phyloP scores from a whole-genome alignment of 495 filamentous ascomycete species.

The Recurvomyces mirabilis region DNA sequence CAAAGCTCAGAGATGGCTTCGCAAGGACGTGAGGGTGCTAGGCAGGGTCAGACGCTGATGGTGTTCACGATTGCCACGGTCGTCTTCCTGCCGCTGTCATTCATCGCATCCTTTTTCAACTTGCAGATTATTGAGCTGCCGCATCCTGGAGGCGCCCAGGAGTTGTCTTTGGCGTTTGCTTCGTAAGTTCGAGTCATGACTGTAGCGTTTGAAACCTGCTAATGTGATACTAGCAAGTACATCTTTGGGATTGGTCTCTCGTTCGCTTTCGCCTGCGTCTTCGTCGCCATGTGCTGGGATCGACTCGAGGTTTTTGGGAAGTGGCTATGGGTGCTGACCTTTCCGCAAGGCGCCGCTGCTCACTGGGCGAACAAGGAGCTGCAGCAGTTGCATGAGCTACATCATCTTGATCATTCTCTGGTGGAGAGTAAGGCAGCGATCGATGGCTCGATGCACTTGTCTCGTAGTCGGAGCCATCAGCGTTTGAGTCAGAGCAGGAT shows the following conservation, averaged over 20 bases:
- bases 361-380: not conserved
- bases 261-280: not conserved
- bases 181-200: too few species aligned
- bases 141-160: not conserved
- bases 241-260: conserved; percentile 1
- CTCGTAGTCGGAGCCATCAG: not conserved
- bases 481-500: not conserved
- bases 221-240: too few species aligned
- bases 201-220: too few species aligned
- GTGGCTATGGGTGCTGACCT: not conserved
- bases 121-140: not conserved
- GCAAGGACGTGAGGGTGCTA: conserved; percentile 38
- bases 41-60: conserved; percentile 64
- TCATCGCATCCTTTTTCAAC: conserved; percentile 6
- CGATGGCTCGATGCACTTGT: too few species aligned
- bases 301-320: not conserved
- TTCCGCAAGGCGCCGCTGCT: not conserved
- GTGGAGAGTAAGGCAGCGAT: not conserved
- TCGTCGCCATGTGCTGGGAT: not conserved
- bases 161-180: not conserved
- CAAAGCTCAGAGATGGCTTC: not conserved
- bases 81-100: conserved; percentile 36
- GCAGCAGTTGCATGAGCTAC: not conserved
- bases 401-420: not conserved
- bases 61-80: conserved; percentile 66